Base-by-base conservation (phyloP, 164 flowering plant species). In the Santalum album region DNA sequence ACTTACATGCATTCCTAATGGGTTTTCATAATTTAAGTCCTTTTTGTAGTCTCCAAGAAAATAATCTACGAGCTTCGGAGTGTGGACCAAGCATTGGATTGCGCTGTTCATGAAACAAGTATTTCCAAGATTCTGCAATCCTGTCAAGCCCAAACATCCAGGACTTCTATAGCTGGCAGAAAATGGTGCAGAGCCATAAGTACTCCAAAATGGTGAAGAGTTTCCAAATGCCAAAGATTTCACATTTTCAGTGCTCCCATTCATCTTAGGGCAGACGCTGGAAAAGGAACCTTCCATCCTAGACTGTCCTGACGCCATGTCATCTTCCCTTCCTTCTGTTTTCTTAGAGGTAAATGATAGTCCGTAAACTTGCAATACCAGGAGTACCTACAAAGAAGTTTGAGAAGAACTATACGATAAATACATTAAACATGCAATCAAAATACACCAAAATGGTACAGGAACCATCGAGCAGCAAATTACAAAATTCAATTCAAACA, bases 41-140 rank as follows among this genome's bases (percentile, higher is more conserved):
- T 59, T 72, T 51, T 54, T 71, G 69, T 87, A 89, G 59, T 91
- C 95, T 53, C 86, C 90, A 54, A 86, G 87, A 52, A 92, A 86
- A 67, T 79, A 92, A 56, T 92, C 96, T 63, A 86, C 87, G 61
- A 92, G 83, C 75, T 80, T 74, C 32, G 90, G 86, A 18, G 98
- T 86, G 71, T 92, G 98, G 32, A 75, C 95, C 64, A 92, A 78
- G 75, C 98, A 92, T 74, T 92, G 98, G 35, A 88, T 54, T 32
- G 98, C 77, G 65, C 95, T 86, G 60, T 92, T 92, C 96, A 92
- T 86, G 57, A 88, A 92, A 69, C 98, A 92, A 42, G 98, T 92
- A 62, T 88, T 92, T 57, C 98, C 98, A 58, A 92, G 95, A 72
- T 92, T 92, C 29, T 76, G 86, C 44, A 92, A 74, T 65, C 98